Conservation (phyloP, 1,284 basidiomycete species). For the Ganoderma lucidum region DNA sequence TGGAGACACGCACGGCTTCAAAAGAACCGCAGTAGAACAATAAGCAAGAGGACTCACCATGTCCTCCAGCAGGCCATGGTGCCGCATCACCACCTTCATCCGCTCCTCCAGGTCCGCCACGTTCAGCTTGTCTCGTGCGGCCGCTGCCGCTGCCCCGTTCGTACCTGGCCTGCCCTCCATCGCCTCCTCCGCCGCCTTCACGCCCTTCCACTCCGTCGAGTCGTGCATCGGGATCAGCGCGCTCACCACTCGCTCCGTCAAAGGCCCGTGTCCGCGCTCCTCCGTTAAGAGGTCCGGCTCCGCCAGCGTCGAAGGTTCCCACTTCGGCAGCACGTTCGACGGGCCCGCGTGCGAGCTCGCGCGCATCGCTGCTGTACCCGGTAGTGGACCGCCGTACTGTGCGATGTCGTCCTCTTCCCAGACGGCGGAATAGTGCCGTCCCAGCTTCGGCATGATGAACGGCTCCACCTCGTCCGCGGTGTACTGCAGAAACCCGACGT, state of each 20-base stretch:
- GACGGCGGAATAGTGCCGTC: constrained; percentile 57
- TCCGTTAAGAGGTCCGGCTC: constrained; percentile 73
- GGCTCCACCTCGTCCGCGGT: too few species aligned
- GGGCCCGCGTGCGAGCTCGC: constrained; percentile 41
- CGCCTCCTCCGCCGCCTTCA: constrained; percentile 82
- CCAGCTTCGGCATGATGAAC: too few species aligned
- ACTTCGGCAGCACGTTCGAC: constrained; percentile 60
- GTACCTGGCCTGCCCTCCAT: constrained; percentile 82
- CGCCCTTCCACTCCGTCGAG: constrained; percentile 70
- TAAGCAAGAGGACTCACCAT: too few species aligned
- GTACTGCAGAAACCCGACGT: too few species aligned
- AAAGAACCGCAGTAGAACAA: too few species aligned
- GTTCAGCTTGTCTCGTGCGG: too few species aligned
- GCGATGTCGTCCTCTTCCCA: constrained; percentile 93
- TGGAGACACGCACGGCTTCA: too few species aligned
- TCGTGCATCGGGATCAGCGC: constrained; percentile 77
- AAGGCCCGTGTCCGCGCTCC: constrained; percentile 78
- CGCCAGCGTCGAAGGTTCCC: constrained; percentile 76
- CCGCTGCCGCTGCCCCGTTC: constrained; percentile 31
- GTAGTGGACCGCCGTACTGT: constrained; percentile 52
- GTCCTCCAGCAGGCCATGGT: too few species aligned
- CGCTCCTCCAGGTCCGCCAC: too few species aligned
- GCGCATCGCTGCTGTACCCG: constrained; percentile 47
- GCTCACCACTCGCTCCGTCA: constrained; percentile 84
- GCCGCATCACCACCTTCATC: too few species aligned